Conservation (phyloP, 805 yeast genomes). For the Sugiyamaella lignohabitans region DNA sequence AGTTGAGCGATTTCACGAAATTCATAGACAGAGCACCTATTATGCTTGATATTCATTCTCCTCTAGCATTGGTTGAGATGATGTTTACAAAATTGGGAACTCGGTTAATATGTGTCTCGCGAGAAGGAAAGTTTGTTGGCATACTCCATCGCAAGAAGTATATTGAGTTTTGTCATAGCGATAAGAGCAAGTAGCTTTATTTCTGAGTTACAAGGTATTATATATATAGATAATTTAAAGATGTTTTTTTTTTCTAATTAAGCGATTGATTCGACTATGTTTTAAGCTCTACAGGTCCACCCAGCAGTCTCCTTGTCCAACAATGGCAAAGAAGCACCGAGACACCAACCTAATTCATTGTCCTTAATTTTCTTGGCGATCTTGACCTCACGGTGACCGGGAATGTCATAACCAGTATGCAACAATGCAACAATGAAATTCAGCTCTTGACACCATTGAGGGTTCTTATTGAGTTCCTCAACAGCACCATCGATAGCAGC, state of each 20-base stretch:
- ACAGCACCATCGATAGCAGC: conserved; percentile 63
- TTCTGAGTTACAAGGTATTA: not conserved
- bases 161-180: conserved; percentile 37
- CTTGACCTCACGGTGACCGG: conserved; percentile 78
- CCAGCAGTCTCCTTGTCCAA: conserved; percentile 38
- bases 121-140: conserved; percentile 44
- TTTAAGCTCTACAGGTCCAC: conserved; percentile 17
- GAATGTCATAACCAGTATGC: conserved; percentile 96
- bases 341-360: conserved; percentile 97
- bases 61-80: conserved; percentile 44
- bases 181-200: not conserved
- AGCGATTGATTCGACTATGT: conserved; percentile 1
- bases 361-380: conserved; percentile 86
- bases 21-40: conserved; percentile 43
- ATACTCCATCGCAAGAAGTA: conserved; percentile 48
- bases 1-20: conserved; percentile 35
- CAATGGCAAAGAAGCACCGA: conserved; percentile 93
- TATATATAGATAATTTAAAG: not conserved
- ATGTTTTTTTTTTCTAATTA: not conserved
- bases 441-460: conserved; percentile 91
- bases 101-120: conserved; percentile 41
- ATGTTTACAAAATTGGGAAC: conserved; percentile 49
- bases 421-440: conserved; percentile 83
- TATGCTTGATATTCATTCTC: conserved; percentile 42
- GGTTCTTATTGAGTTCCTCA: conserved; percentile 62